These are phyloP conservation scores for Cutaneotrichosporon cyanovorans DNA, from an alignment of 1,284 basidiomycete genomes.

Conservation along the genomic window DNA sequence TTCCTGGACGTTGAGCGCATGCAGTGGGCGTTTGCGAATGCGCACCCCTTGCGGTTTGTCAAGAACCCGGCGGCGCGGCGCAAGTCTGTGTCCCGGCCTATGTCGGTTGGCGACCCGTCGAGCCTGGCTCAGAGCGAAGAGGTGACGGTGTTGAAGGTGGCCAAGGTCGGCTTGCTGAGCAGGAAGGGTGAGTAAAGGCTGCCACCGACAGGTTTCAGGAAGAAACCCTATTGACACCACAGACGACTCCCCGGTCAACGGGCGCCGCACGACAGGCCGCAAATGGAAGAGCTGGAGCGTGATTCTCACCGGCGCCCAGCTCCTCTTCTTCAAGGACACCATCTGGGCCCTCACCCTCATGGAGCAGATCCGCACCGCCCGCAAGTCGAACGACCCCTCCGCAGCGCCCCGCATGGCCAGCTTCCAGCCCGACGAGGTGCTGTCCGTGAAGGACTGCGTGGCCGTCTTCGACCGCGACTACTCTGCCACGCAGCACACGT, in stretches of 20 bases:
- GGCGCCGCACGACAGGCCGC: constrained; percentile 64
- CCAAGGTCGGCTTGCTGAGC: constrained; percentile 72
- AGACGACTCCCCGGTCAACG: constrained; percentile 65
- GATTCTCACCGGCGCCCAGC: constrained; percentile 78
- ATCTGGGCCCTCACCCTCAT: constrained; percentile 58
- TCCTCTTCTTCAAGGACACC: constrained; percentile 84
- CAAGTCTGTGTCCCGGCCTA: constrained; percentile 11
- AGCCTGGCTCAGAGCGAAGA: constrained; percentile 14
- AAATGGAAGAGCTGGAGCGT: constrained; percentile 88
- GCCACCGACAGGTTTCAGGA: too few relatives aligned
- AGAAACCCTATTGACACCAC: too few relatives aligned
- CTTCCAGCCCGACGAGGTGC: constrained; percentile 78
- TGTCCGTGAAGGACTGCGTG: constrained; percentile 68
- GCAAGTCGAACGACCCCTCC: constrained; percentile 36
- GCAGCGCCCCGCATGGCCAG: constrained; percentile 51
- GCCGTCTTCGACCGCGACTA: constrained; percentile 74
- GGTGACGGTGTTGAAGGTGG: constrained; percentile 57
- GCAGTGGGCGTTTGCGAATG: constrained; percentile 62
- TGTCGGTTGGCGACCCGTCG: not conserved
- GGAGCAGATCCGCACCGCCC: constrained; percentile 48
- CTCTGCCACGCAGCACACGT: constrained; percentile 64
- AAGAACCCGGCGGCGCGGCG: constrained; percentile 10
- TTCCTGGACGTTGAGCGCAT: constrained; percentile 64
- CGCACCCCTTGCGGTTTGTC: constrained; percentile 57
- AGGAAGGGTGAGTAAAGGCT: constrained; percentile 55